Evolutionary conservation across 768 basidiomycete species (phyloP).

Genomic region (Pleurotus citrinopileatus): DNA sequence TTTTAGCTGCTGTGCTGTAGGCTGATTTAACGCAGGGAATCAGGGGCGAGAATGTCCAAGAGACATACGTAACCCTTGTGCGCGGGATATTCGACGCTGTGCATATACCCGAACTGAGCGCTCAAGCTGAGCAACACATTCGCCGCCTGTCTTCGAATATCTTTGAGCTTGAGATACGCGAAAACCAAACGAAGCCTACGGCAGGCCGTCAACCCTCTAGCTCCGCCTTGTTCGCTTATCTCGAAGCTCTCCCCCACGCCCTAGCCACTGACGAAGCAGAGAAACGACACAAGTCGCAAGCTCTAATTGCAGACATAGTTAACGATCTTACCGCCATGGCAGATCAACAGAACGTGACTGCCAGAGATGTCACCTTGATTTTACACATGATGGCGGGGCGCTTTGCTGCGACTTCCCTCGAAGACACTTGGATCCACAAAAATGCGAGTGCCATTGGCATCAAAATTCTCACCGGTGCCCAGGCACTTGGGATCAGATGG

Average conservation of each 20-base stretch:
- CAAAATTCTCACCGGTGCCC: conserved; percentile 69
- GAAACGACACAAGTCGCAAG: conserved; percentile 58
- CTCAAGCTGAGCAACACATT: conserved; percentile 68
- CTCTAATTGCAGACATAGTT: conserved; percentile 60
- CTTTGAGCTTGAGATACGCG: conserved; percentile 73
- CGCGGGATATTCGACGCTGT: conserved; percentile 80
- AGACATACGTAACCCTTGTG: conserved; percentile 64
- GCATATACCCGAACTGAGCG: conserved; percentile 64
- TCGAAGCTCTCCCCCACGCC: conserved; percentile 80
- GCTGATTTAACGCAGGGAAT: conserved; percentile 49
- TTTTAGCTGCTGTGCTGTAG: neutral
- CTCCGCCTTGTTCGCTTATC: conserved; percentile 59
- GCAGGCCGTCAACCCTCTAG: conserved; percentile 54
- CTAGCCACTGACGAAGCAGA: conserved; percentile 64
- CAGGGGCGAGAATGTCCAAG: conserved; percentile 68
- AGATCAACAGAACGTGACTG: conserved; percentile 39
- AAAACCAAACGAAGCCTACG: conserved; percentile 50
- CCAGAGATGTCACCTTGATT: conserved; percentile 59
- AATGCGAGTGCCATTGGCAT: conserved; percentile 89
- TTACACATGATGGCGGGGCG: conserved; percentile 82
- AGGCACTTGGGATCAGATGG: conserved; percentile 74
- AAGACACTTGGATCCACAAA: conserved; percentile 88
- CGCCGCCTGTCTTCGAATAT: conserved; percentile 66
- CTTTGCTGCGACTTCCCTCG: conserved; percentile 84
- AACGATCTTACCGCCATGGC: conserved; percentile 62